Evolutionary conservation across 495 filamentous ascomycete species (phyloP), one percentile per base, ranked within the genome.

Genomic region (Xylaria cubensis): DNA sequence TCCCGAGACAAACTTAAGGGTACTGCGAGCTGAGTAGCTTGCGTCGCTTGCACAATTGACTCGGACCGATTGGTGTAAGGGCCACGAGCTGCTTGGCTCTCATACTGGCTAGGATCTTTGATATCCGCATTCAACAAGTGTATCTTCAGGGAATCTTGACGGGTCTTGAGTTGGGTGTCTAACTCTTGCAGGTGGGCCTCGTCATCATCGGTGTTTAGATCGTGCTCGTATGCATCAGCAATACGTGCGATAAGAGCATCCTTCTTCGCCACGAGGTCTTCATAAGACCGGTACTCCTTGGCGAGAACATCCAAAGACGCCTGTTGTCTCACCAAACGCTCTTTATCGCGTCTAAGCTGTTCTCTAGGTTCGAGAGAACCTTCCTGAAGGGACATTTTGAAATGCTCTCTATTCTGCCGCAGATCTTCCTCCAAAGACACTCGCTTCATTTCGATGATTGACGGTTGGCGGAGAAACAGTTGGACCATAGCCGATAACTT

Each of bases 101-200:
- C 68, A 67, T 83, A 79, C 3, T 83, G 70, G 17, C 75, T 73
- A 9, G 77, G 73, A 66, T 83, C 81, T 19, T 82, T 78, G 39
- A 86, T 74, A 41, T 80, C 83, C 4, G 80, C 81, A 12, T 75
- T 78, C 21, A 77, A 36, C 7, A 86, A 73, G 51, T 69, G 74
- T 29, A 62, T 68, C 39, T 78, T 72, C 34, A 86, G 67, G 0
- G 50, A 62, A 8, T 48, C 73, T 66, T 80, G 80, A 42, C 76
- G 76, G 15, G 70, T 74, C 34, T 78, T 77, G 13, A 85, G 72
- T 29, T 76, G 46, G 46, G 71, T 72, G 26, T 74, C 79, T 10
- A 85, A 44, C 24, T 79, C 74, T 62, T 84, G 81, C 24, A 84
- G 66, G 34, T 75, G 76, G 4, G 62, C 69, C 66, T 86, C 83